Percentiles rank a stretch among this genome's conserved stretches.
Evolutionary conservation across 805 yeast species (phyloP).

Genomic region (Metschnikowia kofuensis): DNA sequence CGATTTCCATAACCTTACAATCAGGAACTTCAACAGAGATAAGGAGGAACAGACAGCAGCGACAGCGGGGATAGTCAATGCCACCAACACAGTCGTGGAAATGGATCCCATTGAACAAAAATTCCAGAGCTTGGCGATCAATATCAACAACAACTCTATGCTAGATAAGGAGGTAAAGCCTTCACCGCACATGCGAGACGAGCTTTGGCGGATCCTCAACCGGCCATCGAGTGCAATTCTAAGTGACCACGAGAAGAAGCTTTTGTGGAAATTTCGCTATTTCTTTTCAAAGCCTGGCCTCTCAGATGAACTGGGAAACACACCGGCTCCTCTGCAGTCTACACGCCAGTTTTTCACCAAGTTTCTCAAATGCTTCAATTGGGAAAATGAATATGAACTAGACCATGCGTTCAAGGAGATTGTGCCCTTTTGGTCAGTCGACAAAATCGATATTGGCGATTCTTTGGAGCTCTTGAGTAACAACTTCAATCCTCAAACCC

Average conservation of each 20-base stretch:
- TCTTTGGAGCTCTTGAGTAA: slow-evolving; percentile 84
- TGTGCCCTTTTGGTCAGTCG: slow-evolving; percentile 59
- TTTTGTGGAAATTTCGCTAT: slow-evolving; percentile 89
- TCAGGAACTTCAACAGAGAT: slow-evolving; percentile 11
- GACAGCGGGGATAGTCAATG: neutral
- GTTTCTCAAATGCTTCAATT: slow-evolving; percentile 80
- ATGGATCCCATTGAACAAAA: slow-evolving; percentile 84
- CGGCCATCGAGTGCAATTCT: slow-evolving; percentile 84
- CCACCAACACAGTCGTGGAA: neutral
- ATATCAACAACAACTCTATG: slow-evolving; percentile 67
- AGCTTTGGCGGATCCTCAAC: slow-evolving; percentile 61
- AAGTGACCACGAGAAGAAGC: slow-evolving; percentile 76
- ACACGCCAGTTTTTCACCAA: slow-evolving; percentile 57
- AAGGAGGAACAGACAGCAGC: slow-evolving; percentile 4
- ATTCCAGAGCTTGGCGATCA: slow-evolving; percentile 77
- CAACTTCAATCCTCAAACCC: slow-evolving; percentile 53
- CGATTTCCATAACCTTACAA: slow-evolving; percentile 26
- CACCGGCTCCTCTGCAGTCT: slow-evolving; percentile 48
- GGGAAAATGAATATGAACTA: slow-evolving; percentile 82
- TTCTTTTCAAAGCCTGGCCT: slow-evolving; percentile 47
- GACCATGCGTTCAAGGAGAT: slow-evolving; percentile 70
- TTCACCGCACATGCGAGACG: slow-evolving; percentile 75
- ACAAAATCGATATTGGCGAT: slow-evolving; percentile 77
- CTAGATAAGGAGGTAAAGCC: slow-evolving; percentile 87
- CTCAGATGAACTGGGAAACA: slow-evolving; percentile 26